A percentile compares a stretch with the other conserved stretches of the same genome.
phyloP scores from a whole-genome alignment of 768 basidiomycete genomes.

The Xerocomellus dryophilus region DNA sequence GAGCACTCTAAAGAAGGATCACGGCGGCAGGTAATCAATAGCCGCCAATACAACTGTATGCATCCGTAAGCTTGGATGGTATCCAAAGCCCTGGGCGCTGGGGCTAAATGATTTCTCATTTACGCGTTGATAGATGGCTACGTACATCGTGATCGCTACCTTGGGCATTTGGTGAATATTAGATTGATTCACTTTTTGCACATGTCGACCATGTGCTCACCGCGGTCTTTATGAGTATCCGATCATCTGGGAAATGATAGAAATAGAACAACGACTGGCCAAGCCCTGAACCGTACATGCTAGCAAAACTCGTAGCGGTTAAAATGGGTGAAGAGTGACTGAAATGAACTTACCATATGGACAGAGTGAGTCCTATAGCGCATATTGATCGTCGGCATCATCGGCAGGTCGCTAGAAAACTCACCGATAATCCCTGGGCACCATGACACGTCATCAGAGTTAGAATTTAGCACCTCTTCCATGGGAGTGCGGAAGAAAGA shows the following conservation, averaged over 20 bases:
- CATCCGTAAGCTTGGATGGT: slow-evolving; percentile 5
- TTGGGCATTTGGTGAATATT: background rate
- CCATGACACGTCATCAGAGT: background rate
- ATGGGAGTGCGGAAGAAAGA: background rate
- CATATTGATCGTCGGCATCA: no score
- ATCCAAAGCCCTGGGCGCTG: background rate
- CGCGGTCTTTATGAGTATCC: background rate
- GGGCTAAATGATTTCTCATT: background rate
- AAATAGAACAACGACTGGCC: slow-evolving; percentile 7
- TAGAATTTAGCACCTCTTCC: background rate
- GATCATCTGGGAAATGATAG: slow-evolving; percentile 3
- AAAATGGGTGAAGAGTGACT: background rate
- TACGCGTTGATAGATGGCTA: background rate
- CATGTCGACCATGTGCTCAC: background rate
- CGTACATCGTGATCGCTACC: background rate
- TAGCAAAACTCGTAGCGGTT: background rate
- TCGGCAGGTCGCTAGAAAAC: background rate
- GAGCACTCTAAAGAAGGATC: background rate
- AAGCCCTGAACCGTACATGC: slow-evolving; percentile 4
- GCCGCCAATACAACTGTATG: slow-evolving; percentile 3
- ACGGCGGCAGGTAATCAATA: background rate
- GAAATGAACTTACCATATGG: background rate
- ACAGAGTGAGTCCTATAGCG: background rate
- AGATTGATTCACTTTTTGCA: background rate
- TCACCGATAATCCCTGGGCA: slow-evolving; percentile 7